Base-by-base conservation (phyloP, 768 basidiomycete species). In the Pleurotus eryngii region DNA sequence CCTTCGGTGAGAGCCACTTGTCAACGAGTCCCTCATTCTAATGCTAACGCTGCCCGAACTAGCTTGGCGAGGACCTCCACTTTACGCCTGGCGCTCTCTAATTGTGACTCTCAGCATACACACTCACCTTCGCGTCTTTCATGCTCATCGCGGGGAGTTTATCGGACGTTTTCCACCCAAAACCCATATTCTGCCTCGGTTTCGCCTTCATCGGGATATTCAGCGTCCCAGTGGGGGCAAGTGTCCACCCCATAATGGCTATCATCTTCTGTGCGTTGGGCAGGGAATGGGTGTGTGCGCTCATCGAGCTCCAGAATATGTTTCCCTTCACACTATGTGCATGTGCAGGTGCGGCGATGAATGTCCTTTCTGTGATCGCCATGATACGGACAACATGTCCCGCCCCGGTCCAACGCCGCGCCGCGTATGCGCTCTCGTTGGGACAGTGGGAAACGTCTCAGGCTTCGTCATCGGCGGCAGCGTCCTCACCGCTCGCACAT, bases 381-480 rank as follows among this genome's bases (percentile, higher is more conserved):
- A 69, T 82, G 35, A 69, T 81, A 20, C 72, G 73, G 43, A 67
- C 76, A 12, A 46, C 42, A 55, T 81, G 80, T 63, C 75, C 81
- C 1, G 74, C 78, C 11, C 73, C 73, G 6, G 57, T 55, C 3
- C 70, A 77, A 56, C 79, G 80, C 58, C 70, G 76, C 54, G 69
- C 68, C 24, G 81, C 5, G 58, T 76, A 0, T 75, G 80, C 58
- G 78, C 78, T 50, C 73, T 76, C 5, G 69, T 72, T 22, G 80
- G 78, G 35, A 76, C 73, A 6, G 49, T 79, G 27, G 80, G 76
- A 9, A 77, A 80, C 60, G 70, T 72, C 7, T 55, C 68, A 43
- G 77, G 76, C 2, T 61, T 76, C 17, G 43, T 75, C 27, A 63
- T 78, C 4, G 5, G 78, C 4, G 5, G 78, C 8, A 78, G 75